A percentile compares a stretch with the other conserved stretches of the same genome.
These are phyloP conservation scores for Hypoxylon sp. DNA, from an alignment of 2,329 filamentous ascomycete species.

Conservation along the genomic window DNA sequence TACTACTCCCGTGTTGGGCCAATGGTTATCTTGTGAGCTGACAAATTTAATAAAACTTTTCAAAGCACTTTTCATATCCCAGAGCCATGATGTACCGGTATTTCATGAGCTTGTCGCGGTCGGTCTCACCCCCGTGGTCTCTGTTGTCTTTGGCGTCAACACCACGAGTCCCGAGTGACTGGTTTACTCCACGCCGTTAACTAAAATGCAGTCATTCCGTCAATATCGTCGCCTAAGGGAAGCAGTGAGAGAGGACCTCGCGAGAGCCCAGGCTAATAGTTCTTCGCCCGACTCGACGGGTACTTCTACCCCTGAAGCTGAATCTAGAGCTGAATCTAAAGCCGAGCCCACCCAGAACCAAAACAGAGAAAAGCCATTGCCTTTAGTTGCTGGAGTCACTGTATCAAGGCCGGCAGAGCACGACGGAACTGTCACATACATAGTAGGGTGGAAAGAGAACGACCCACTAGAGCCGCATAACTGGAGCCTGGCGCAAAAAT, in stretches of 20 bases:
- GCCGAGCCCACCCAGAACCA: neutral
- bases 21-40: neutral
- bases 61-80: neutral
- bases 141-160: neutral
- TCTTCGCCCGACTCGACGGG: neutral
- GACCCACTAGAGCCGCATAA: conserved; percentile 41
- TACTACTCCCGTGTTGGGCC: neutral
- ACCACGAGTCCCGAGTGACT: neutral
- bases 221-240: conserved; percentile 32
- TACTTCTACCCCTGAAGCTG: neutral
- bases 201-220: conserved; percentile 1
- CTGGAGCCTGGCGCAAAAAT: conserved; percentile 31
- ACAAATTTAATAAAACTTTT: conserved; percentile 1
- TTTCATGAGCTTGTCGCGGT: conserved; percentile 3
- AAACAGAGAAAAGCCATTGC: neutral
- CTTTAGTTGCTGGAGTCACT: neutral
- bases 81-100: neutral
- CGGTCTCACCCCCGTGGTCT: neutral
- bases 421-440: neutral
- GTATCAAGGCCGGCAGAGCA: neutral
- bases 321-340: neutral
- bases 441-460: conserved; percentile 37
- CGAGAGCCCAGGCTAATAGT: neutral
- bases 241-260: conserved; percentile 25
- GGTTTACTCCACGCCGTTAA: neutral